A percentile compares a stretch with the other conserved stretches of the same genome.
Evolutionary conservation across 164 flowering plant genomes (phyloP).

Genomic region (Houttuynia cordata): DNA sequence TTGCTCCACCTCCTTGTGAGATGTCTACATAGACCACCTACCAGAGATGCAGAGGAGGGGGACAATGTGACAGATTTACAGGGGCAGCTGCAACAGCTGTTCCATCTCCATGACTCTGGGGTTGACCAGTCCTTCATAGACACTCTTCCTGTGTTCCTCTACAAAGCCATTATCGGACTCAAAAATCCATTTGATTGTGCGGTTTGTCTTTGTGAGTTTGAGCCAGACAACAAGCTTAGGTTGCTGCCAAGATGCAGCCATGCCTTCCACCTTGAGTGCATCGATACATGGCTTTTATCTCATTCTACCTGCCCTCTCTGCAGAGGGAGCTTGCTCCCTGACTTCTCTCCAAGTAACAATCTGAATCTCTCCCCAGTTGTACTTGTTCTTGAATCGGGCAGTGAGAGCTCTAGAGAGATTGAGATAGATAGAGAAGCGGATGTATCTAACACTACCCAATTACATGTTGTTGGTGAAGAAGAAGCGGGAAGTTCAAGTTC

Average conservation of each 20-base stretch:
- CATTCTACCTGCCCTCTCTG: constrained; percentile 98
- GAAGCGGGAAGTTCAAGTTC: constrained; percentile 23
- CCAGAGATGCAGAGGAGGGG: constrained; percentile 41
- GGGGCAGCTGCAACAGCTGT: constrained; percentile 88
- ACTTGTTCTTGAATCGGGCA: constrained; percentile 74
- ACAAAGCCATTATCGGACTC: constrained; percentile 66
- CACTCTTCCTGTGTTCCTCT: constrained; percentile 73
- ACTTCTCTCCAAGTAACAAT: constrained; percentile 26
- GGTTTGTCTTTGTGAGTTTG: constrained; percentile 92
- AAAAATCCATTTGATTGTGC: constrained; percentile 94
- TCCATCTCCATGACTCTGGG: constrained; percentile 86
- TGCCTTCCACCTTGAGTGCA: constrained; percentile 90
- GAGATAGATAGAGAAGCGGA: constrained; percentile 25
- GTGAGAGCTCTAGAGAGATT: constrained; percentile 66
- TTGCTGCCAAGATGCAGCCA: constrained; percentile 90
- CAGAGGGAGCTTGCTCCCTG: constrained; percentile 56
- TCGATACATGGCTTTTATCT: constrained; percentile 93
- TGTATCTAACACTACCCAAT: neutral
- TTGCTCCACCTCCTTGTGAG: constrained; percentile 85
- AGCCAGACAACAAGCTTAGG: constrained; percentile 73
- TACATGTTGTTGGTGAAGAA: constrained; percentile 21
- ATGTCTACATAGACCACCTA: constrained; percentile 40
- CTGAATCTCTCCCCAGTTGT: constrained; percentile 45
- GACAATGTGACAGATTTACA: constrained; percentile 68
- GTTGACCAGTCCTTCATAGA: constrained; percentile 92